Evolutionary conservation across 768 basidiomycete species (phyloP).

Genomic region (Tricholomella constricta): DNA sequence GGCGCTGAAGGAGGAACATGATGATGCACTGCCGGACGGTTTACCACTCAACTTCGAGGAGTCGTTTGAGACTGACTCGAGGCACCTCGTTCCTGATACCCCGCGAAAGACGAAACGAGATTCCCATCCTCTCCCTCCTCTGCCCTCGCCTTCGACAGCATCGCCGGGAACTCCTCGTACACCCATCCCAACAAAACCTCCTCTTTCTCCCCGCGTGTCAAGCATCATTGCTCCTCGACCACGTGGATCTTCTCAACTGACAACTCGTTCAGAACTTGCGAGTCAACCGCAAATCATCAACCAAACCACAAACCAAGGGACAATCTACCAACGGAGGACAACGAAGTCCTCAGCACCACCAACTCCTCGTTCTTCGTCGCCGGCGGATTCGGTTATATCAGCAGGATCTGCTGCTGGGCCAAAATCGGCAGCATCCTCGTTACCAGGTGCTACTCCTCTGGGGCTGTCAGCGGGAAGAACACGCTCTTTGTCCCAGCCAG

Average conservation of each 20-base stretch:
- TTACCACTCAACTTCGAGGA: constrained; percentile 32
- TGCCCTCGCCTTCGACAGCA: constrained; percentile 49
- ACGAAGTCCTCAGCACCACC: constrained; percentile 67
- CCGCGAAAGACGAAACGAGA: constrained; percentile 48
- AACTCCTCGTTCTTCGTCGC: constrained; percentile 53
- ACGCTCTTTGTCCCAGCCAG: constrained; percentile 79
- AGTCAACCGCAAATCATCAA: constrained; percentile 53
- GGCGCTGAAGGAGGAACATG: constrained; percentile 64
- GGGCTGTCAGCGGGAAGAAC: constrained; percentile 45
- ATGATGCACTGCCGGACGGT: constrained; percentile 29
- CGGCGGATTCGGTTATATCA: constrained; percentile 48
- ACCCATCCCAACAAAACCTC: constrained; percentile 20
- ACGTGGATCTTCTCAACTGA: constrained; percentile 56
- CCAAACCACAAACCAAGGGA: constrained; percentile 58
- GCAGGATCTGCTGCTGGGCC: constrained; percentile 39
- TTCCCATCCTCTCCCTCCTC: constrained; percentile 67
- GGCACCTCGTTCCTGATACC: constrained; percentile 39
- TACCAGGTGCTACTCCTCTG: constrained; percentile 40
- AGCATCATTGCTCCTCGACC: constrained; percentile 49
- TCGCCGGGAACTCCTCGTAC: constrained; percentile 34
- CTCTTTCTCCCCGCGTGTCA: constrained; percentile 52
- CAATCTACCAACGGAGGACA: constrained; percentile 66
- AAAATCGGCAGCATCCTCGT: constrained; percentile 39
- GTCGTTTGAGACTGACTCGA: constrained; percentile 22
- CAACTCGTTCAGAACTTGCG: constrained; percentile 39